Base-by-base conservation (phyloP, 2,329 filamentous ascomycete genomes). In the Penicillium sp. region DNA sequence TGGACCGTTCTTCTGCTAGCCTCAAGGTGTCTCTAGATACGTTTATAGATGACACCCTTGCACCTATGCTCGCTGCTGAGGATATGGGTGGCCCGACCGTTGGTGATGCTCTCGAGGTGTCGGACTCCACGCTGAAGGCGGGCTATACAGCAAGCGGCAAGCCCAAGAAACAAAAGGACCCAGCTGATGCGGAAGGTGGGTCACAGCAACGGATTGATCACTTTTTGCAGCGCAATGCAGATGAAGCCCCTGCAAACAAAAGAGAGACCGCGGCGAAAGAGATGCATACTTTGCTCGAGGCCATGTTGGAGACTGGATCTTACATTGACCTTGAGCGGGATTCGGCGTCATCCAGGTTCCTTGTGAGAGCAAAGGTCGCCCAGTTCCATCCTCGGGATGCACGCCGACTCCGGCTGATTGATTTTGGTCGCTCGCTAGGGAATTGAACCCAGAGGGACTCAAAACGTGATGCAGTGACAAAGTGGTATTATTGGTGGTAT, bases 11-110 rank as follows among this genome's bases (percentile, higher is more conserved):
- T 59, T 87, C 86, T 1, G 76, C 78, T 1, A 78, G 75, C 40
- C 76, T 94, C 14, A 82, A 88, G 51, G 81, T 80, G 53, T 79
- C 83, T 0, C 79, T 95, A 51, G 83, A 87, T 58, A 76, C 75
- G 14, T 95, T 95, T 66, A 86, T 93, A 53, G 83, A 89, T 57
- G 76, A 84, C 41, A 81, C 84, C 39, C 79, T 96, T 1, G 88
- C 88, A 1, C 75, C 83, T 3, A 89, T 93, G 84, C 78, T 96
- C 41, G 90, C 90, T 6, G 89, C 89, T 1, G 91, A 95, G 74
- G 89, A 92, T 66, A 79, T 92, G 1, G 91, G 91, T 7, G 90
- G 91, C 0, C 90, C 91, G 0, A 87, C 92, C 10, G 89, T 92
- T 1, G 89, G 91, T 3, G 88, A 90, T 60, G 78, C 87, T 62